Percentiles rank a stretch among this genome's conserved stretches.
phyloP scores from a whole-genome alignment of 257 asterid species.

The Galeopsis tetrahit region DNA sequence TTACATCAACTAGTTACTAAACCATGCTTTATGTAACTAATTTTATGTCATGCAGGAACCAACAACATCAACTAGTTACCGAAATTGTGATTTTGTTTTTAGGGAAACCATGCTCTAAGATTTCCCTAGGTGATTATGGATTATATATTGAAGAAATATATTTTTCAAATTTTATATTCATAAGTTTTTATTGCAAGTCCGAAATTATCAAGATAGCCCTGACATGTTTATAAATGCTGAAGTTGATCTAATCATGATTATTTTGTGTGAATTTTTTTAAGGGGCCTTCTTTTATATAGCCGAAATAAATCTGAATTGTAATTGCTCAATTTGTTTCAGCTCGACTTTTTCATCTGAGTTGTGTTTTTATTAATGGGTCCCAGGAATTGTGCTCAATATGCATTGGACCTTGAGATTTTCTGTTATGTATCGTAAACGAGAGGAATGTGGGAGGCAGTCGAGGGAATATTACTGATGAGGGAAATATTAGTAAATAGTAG shows the following conservation, averaged over 20 bases:
- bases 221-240: background rate
- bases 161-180: background rate
- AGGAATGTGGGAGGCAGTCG: too few relatives aligned
- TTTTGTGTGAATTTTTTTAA: background rate
- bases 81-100: too few relatives aligned
- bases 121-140: background rate
- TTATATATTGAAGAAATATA: background rate
- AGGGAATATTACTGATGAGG: too few relatives aligned
- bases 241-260: background rate
- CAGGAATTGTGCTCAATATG: background rate
- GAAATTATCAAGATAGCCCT: background rate
- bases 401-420: constrained; percentile 19
- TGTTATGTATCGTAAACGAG: too few relatives aligned
- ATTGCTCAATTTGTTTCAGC: background rate
- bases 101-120: background rate
- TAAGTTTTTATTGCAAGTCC: background rate
- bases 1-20: too few relatives aligned
- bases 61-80: background rate
- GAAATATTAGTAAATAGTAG: too few relatives aligned
- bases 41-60: background rate
- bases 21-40: too few relatives aligned
- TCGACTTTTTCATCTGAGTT: background rate
- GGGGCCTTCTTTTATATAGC: background rate
- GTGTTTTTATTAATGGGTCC: background rate
- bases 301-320: background rate